Percentiles rank a stretch among this genome's conserved stretches.
Evolutionary conservation across 805 yeast genomes (phyloP).

Genomic region (Cyberlindnera sargentensis): DNA sequence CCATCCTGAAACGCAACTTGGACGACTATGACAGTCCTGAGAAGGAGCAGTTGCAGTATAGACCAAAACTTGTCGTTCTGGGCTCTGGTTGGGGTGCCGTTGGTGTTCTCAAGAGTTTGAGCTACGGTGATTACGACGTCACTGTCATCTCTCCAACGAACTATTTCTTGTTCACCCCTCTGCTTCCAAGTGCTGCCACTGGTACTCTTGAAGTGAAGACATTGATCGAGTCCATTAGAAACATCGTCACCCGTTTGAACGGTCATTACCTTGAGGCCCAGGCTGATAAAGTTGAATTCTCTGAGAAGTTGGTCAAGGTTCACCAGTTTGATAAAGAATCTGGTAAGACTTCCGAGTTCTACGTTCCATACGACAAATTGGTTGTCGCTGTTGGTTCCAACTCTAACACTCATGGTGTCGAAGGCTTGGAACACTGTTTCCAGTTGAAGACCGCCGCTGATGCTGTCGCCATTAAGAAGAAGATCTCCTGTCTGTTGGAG

Average conservation of each 20-base stretch:
- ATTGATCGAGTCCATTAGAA: slow-evolving; percentile 55
- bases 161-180: slow-evolving; percentile 63
- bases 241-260: slow-evolving; percentile 41
- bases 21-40: slow-evolving; percentile 49
- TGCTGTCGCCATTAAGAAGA: slow-evolving; percentile 48
- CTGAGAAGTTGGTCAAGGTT: slow-evolving; percentile 52
- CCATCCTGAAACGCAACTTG: slow-evolving; percentile 47
- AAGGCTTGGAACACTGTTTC: slow-evolving; percentile 55
- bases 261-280: slow-evolving; percentile 60
- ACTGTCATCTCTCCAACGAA: slow-evolving; percentile 64
- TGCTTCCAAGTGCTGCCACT: slow-evolving; percentile 64
- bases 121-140: slow-evolving; percentile 51
- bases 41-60: slow-evolving; percentile 38
- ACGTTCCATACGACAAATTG: slow-evolving; percentile 65
- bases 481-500: slow-evolving; percentile 50
- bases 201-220: slow-evolving; percentile 64
- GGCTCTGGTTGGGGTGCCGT: slow-evolving; percentile 75
- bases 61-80: slow-evolving; percentile 51
- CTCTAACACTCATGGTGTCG: slow-evolving; percentile 64
- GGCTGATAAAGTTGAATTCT: slow-evolving; percentile 52
- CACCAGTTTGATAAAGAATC: slow-evolving; percentile 34
- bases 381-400: slow-evolving; percentile 66
- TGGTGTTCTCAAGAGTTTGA: slow-evolving; percentile 44
- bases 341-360: slow-evolving; percentile 39
- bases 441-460: slow-evolving; percentile 63